Evolutionary conservation across 805 yeast species (phyloP), one percentile per base, ranked within the genome.

Genomic region (Zygotorulaspora danielsina): DNA sequence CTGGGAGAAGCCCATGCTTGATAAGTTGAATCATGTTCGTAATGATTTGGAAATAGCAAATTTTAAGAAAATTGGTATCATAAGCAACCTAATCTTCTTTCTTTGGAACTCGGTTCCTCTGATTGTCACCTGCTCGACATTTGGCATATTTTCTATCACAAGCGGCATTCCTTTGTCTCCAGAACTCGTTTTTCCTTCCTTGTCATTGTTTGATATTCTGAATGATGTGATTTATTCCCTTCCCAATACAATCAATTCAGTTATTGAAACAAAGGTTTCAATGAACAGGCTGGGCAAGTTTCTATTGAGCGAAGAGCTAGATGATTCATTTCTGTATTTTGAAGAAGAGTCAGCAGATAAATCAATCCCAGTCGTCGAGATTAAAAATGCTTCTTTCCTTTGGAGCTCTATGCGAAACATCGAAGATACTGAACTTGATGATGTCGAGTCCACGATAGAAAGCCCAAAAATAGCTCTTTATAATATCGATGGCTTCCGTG

Each of bases 51-150:
- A 81, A 54, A 59, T 81, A 47, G 63, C 57, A 25, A 78, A 75
- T 46, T 58, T 73, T 48, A 66, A 66, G 42, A 71, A 54, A 40
- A 76, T 78, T 40, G 76, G 79, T 29, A 48, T 71, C 10, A 54
- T 69, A 18, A 64, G 72, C 21, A 76, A 78, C 4, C 42, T 66
- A 24, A 66, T 72, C 26, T 68, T 63, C 39, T 77, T 80, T 54
- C 71, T 78, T 5, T 81, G 85, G 85, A 70, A 68, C 22, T 69
- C 78, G 49, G 79, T 79, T 32, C 86, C 87, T 6, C 71, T 79
- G 45, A 61, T 79, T 51, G 84, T 81, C 4, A 73, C 83, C 2
- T 76, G 81, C 50, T 67, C 76, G 4, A 72, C 82, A 1, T 80
- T 81, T 61, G 70, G 76, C 1, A 55, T 73, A 1, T 81, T 72